Conservation (phyloP, 2,329 filamentous ascomycete genomes). For the Claviceps sp. region DNA sequence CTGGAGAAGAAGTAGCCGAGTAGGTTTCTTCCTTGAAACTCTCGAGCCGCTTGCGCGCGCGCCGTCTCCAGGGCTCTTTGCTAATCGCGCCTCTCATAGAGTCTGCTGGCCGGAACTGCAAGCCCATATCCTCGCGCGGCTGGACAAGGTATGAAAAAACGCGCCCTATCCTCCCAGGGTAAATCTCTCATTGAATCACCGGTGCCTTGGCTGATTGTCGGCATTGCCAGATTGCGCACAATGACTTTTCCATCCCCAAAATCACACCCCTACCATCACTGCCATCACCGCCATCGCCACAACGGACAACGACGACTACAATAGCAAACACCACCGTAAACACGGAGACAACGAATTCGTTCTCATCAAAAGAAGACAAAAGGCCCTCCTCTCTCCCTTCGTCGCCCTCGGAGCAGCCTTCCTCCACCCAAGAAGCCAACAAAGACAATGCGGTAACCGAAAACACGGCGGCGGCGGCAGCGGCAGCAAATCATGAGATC, state of each 20-base stretch:
- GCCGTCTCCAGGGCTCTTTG: slow-evolving; percentile 9
- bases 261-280: slow-evolving; percentile 41
- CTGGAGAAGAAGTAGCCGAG: slow-evolving; percentile 41
- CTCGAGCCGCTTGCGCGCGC: not conserved
- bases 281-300: slow-evolving; percentile 28
- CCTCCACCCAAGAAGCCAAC: slow-evolving; percentile 42
- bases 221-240: slow-evolving; percentile 50
- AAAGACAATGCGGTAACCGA: slow-evolving; percentile 52
- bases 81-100: slow-evolving; percentile 31
- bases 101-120: slow-evolving; percentile 57
- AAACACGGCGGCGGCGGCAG: slow-evolving; percentile 2
- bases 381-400: slow-evolving; percentile 30
- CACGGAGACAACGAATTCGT: not conserved
- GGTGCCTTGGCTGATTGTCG: too few relatives aligned
- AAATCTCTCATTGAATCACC: too few relatives aligned
- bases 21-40: slow-evolving; percentile 23
- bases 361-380: not conserved
- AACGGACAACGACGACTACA: slow-evolving; percentile 6
- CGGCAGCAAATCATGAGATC: slow-evolving; percentile 10
- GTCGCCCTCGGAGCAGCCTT: slow-evolving; percentile 18
- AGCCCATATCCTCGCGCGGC: slow-evolving; percentile 48
- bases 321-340: not conserved
- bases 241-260: slow-evolving; percentile 61
- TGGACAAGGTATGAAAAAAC: slow-evolving; percentile 43
- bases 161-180: too few relatives aligned